A percentile compares a stretch with the other conserved stretches of the same genome.
Conservation (phyloP, 352 stramenopile genomes). For the Phytophthora meadii region DNA sequence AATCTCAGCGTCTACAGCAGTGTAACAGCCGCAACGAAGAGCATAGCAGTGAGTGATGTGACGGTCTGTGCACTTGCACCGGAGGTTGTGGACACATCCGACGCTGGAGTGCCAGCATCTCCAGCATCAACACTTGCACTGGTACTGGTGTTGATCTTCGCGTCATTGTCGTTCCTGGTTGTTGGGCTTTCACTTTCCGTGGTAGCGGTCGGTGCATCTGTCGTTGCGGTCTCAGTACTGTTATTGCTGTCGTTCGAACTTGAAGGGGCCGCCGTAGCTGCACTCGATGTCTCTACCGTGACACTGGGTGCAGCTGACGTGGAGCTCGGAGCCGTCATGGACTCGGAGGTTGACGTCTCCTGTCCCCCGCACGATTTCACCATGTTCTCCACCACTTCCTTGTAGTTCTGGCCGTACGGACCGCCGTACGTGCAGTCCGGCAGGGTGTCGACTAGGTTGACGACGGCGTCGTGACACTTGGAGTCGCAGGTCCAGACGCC, state of each 20-base stretch:
- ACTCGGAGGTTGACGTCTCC: neutral
- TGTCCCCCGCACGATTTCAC: neutral
- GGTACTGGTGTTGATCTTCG: neutral
- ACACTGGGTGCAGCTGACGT: neutral
- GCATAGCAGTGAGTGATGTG: slow-evolving; percentile 1
- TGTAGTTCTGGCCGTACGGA: slow-evolving; percentile 25
- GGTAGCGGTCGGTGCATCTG: no score
- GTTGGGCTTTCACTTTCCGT: no score
- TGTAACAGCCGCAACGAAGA: slow-evolving; percentile 5
- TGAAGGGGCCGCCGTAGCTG: neutral
- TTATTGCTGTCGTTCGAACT: no score
- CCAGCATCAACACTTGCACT: neutral
- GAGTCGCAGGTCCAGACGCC: slow-evolving; percentile 23
- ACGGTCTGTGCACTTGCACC: neutral
- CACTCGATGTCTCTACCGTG: neutral
- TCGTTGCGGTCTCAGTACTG: no score
- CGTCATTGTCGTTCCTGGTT: no score
- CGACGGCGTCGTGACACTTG: slow-evolving; percentile 13
- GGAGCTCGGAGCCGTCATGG: neutral
- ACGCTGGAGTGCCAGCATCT: neutral
- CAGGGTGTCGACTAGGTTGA: slow-evolving; percentile 16
- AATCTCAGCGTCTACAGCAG: neutral
- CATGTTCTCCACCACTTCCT: slow-evolving; percentile 12
- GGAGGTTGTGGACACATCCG: slow-evolving; percentile 12
- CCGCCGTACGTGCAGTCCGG: slow-evolving; percentile 17